These are phyloP conservation scores for Malus hybrid DNA, from an alignment of 331 rosid species.

Conservation along the genomic window DNA sequence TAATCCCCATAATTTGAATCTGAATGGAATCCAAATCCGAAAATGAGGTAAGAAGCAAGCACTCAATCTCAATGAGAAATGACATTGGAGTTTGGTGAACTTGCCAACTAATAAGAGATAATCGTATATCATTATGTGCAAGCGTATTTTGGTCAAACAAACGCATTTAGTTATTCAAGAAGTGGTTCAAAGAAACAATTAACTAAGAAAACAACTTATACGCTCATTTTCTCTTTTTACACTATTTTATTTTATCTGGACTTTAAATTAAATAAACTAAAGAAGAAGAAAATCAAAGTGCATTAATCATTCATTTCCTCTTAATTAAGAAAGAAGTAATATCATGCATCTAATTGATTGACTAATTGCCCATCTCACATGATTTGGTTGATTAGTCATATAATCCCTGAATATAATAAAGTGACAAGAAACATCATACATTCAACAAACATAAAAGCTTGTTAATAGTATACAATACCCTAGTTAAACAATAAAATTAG, in stretches of 20 bases:
- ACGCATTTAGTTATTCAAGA: too few relatives aligned
- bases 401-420: background rate
- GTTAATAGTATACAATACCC: background rate
- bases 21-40: too few relatives aligned
- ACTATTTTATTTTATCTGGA: too few relatives aligned
- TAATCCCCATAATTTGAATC: too few relatives aligned
- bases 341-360: background rate
- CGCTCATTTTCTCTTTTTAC: too few relatives aligned
- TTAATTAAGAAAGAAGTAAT: background rate
- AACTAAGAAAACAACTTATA: accelerated
- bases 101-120: background rate
- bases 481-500: background rate
- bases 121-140: too few relatives aligned
- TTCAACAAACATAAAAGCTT: background rate
- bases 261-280: too few relatives aligned
- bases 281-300: too few relatives aligned
- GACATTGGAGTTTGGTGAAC: slow-evolving; percentile 7
- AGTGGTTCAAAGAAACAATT: background rate
- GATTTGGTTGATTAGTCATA: background rate
- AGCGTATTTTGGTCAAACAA: too few relatives aligned
- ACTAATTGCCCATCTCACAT: background rate
- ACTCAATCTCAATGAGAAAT: background rate
- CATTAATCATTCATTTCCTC: background rate
- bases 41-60: background rate
- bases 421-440: background rate